Conservation (phyloP, 2,329 filamentous ascomycete genomes). For the Exophiala mesophila region DNA sequence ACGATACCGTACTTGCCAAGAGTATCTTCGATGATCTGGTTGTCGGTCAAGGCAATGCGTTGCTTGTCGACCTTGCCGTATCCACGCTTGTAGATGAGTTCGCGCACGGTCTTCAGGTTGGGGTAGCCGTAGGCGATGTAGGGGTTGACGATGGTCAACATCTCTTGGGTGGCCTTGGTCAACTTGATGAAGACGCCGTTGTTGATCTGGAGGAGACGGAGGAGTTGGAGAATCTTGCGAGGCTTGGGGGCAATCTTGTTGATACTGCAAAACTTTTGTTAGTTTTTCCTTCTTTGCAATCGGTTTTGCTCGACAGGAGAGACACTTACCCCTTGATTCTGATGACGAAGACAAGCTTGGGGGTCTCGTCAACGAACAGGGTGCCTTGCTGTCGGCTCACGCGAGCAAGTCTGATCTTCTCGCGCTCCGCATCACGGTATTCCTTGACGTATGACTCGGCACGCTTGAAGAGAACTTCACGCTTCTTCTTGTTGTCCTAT, state of each 20-base stretch:
- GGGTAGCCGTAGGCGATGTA: slow-evolving; percentile 99
- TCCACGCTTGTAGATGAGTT: slow-evolving; percentile 99
- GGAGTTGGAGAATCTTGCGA: slow-evolving; percentile 98
- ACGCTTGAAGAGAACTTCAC: slow-evolving; percentile 98
- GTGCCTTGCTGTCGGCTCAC: slow-evolving; percentile 86
- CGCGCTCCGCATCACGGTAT: slow-evolving; percentile 96
- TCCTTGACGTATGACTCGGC: slow-evolving; percentile 99
- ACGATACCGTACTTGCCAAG: slow-evolving; percentile 98
- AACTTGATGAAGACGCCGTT: slow-evolving; percentile 97
- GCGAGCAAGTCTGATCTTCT: slow-evolving; percentile 92
- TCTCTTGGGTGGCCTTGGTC: slow-evolving; percentile 96
- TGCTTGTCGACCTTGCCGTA: slow-evolving; percentile 99
- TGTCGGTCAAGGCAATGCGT: slow-evolving; percentile 93
- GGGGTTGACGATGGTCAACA: slow-evolving; percentile 97
- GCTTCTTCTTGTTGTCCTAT: slow-evolving; percentile 98
- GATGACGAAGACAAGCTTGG: slow-evolving; percentile 95
- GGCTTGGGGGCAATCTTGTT: slow-evolving; percentile 99
- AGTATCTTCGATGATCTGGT: slow-evolving; percentile 92
- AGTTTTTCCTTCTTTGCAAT: too few species aligned
- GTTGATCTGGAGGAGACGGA: slow-evolving; percentile 99
- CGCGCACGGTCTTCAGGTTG: slow-evolving; percentile 98
- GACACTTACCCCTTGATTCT: slow-evolving; percentile 95
- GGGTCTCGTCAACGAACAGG: slow-evolving; percentile 91
- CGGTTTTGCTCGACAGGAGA: too few species aligned
- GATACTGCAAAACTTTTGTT: too few species aligned